A percentile compares a stretch with the other conserved stretches of the same genome.
Evolutionary conservation across 129 eudicot species (phyloP).

Genomic region (Logfia minima): DNA sequence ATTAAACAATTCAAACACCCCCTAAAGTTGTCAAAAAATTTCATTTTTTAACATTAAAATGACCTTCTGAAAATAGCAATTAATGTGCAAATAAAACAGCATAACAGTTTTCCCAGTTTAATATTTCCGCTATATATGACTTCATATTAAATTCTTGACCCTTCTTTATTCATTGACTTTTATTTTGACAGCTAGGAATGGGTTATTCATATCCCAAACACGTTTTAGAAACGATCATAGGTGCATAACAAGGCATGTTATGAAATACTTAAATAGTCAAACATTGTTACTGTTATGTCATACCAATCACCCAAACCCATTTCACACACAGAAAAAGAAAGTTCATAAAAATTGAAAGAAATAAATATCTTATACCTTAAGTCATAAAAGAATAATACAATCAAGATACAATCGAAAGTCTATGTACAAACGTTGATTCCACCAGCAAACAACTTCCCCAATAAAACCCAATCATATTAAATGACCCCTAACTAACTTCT

Average conservation of each 20-base stretch:
- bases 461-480: slow-evolving; percentile 11
- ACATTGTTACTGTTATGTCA: neutral
- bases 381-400: slow-evolving; percentile 1
- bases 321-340: no score
- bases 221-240: neutral
- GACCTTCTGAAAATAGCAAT: neutral
- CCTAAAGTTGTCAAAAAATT: no score
- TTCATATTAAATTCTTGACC: neutral
- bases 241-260: neutral
- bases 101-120: neutral
- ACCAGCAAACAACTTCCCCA: slow-evolving; percentile 18
- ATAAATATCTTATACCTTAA: neutral
- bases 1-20: neutral
- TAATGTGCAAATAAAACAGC: neutral
- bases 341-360: neutral
- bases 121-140: no score
- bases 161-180: neutral
- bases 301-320: neutral
- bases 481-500: slow-evolving; percentile 1
- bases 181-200: neutral
- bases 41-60: no score
- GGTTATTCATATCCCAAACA: neutral
- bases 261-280: neutral
- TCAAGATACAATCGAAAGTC: slow-evolving; percentile 3
- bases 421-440: slow-evolving; percentile 15